Base-by-base conservation (phyloP, 2,329 filamentous ascomycete genomes). In the Teratosphaeria destructans region DNA sequence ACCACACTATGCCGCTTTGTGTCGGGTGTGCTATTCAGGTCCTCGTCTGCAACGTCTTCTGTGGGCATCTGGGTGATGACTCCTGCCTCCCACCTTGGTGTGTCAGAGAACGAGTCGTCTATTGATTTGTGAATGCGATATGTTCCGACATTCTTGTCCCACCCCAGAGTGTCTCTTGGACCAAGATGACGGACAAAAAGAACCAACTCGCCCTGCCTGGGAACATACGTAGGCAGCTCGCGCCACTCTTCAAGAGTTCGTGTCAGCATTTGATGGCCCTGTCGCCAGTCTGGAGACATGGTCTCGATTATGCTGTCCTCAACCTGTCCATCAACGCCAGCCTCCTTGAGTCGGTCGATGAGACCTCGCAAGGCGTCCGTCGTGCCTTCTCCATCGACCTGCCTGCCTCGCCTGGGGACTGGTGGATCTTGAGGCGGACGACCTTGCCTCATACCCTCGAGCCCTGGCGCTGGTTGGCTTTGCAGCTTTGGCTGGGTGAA, bases 61-160 rank as follows among this genome's bases (percentile, higher is more conserved):
- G 74, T 70, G 0, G 82, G 78, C 3, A 75, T 70, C 65, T 85
- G 79, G 1, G 79, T 77, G 11, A 86, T 72, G 0, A 84, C 73
- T 1, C 82, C 83, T 0, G 79, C 83, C 64, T 82, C 78, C 83
- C 83, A 86, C 6, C 69, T 59, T 0, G 81, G 80, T 4, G n/a
- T 57, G 1, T 61, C 63, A 5, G 57, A 57, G 64, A 62, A 65
- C 3, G 55, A 52, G 12, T 43, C 39, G 6, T 56, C 54, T 0
- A 54, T n/a, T 12, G 19, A 29, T 35, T 63, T 57, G 19, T 60
- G n/a, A 14, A 59, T 60, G 10, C 64, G 63, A 27, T 68, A 72
- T 5, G 68, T 63, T 0, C 61, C 61, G 0, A 67, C 65, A 1
- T 47, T 52, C 0, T 65, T 54, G 34, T 75, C 65, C 53, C 68